Conservation (phyloP, 176 grass and related monocot genomes). For the Bonia amplexicaulis region DNA sequence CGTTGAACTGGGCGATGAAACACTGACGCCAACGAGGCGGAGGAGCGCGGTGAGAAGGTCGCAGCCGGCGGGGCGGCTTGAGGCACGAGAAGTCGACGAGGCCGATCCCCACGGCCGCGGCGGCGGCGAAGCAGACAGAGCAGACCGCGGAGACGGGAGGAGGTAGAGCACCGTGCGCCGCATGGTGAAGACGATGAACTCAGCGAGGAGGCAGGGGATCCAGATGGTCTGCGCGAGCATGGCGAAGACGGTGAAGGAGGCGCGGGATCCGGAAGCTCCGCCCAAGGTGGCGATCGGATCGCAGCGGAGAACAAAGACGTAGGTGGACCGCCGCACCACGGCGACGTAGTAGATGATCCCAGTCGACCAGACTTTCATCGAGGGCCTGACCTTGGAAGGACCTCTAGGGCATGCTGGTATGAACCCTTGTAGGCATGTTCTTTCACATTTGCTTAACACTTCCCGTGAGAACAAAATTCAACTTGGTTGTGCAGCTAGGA, state of each 20-base stretch:
- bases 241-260: too few relatives aligned
- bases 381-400: conserved; percentile 88
- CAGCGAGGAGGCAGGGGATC: conserved; percentile 39
- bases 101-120: not conserved
- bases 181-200: conserved; percentile 18
- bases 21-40: too few relatives aligned
- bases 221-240: too few relatives aligned
- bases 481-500: conserved; percentile 58
- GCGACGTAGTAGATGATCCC: too few relatives aligned
- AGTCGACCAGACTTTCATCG: too few relatives aligned
- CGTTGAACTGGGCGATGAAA: conserved; percentile 99
- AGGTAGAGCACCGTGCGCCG: conserved; percentile 12
- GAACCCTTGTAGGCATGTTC: not conserved
- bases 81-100: conserved; percentile 78
- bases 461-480: not conserved
- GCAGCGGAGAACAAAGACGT: too few relatives aligned
- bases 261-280: too few relatives aligned
- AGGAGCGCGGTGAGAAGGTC: too few relatives aligned
- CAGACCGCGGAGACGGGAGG: conserved; percentile 39
- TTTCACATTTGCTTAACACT: not conserved
- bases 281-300: too few relatives aligned
- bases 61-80: conserved; percentile 40
- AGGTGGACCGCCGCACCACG: too few relatives aligned
- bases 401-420: conserved; percentile 89
- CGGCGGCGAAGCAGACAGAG: not conserved